Conservation (phyloP, 2,329 filamentous ascomycete species). For the Aspergillus candidus region DNA sequence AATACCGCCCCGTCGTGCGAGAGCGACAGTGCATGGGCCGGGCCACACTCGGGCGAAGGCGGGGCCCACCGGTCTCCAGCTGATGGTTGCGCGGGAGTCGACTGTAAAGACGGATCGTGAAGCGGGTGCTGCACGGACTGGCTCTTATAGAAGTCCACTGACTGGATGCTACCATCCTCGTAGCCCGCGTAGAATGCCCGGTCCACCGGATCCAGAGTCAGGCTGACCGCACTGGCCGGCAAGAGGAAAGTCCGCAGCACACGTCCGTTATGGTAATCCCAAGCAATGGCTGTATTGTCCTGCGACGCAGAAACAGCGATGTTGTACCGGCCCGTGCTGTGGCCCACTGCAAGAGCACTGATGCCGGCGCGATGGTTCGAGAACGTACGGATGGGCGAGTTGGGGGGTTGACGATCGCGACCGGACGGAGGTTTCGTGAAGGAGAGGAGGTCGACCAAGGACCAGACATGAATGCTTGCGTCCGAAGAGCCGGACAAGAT, state of each 20-base stretch:
- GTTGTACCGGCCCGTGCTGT: conserved; percentile 66
- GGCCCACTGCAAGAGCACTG: conserved; percentile 51
- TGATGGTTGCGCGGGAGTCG: conserved; percentile 37
- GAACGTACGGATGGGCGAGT: conserved; percentile 69
- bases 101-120: conserved; percentile 30
- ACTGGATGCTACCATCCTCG: conserved; percentile 72
- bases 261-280: conserved; percentile 80
- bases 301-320: conserved; percentile 77
- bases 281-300: conserved; percentile 84
- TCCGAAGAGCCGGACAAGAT: conserved; percentile 53
- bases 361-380: conserved; percentile 58
- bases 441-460: conserved; percentile 65
- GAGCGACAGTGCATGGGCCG: conserved; percentile 61
- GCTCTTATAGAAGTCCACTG: conserved; percentile 65
- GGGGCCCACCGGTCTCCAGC: conserved; percentile 43
- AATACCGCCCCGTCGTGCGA: conserved; percentile 78
- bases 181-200: conserved; percentile 76
- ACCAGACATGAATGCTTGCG: conserved; percentile 90
- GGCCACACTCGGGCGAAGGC: conserved; percentile 58
- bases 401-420: conserved; percentile 38
- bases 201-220: conserved; percentile 74
- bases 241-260: conserved; percentile 77
- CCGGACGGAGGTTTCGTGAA: conserved; percentile 45
- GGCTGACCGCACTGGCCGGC: conserved; percentile 62
- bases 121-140: conserved; percentile 37